Conservation (phyloP, 352 stramenopile species). For the Globisporangium carolinianum region DNA sequence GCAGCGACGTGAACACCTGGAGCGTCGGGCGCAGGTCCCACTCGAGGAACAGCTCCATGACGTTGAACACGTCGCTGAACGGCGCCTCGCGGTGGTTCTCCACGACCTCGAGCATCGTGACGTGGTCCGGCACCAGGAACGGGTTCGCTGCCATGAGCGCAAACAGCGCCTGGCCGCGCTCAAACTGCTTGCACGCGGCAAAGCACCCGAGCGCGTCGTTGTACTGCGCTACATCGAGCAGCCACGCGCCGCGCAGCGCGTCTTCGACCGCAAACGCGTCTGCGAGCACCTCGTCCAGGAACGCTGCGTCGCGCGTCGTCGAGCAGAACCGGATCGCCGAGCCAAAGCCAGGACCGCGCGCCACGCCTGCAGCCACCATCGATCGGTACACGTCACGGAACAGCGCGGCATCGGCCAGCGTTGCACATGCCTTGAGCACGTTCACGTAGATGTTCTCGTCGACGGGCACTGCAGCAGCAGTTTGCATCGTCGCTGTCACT, state of each 20-base stretch:
- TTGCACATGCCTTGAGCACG: slow-evolving; percentile 47
- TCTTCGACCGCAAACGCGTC: slow-evolving; percentile 46
- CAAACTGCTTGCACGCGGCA: slow-evolving; percentile 33
- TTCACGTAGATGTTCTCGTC: slow-evolving; percentile 84
- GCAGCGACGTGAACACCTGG: slow-evolving; percentile 70
- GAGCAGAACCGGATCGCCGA: slow-evolving; percentile 64
- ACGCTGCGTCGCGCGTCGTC: slow-evolving; percentile 28
- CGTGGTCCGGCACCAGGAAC: slow-evolving; percentile 44
- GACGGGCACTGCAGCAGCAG: slow-evolving; percentile 4
- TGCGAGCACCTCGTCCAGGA: slow-evolving; percentile 55
- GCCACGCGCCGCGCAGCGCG: slow-evolving; percentile 34
- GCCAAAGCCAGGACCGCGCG: slow-evolving; percentile 56
- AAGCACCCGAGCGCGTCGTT: slow-evolving; percentile 74
- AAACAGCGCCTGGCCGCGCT: slow-evolving; percentile 59
- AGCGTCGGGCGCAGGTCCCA: slow-evolving; percentile 45
- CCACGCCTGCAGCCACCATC: slow-evolving; percentile 42
- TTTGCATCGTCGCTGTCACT: too few species aligned
- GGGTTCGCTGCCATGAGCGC: slow-evolving; percentile 49
- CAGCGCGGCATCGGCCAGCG: slow-evolving; percentile 23
- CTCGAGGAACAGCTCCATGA: slow-evolving; percentile 71
- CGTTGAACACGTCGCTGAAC: slow-evolving; percentile 52
- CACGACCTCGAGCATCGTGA: slow-evolving; percentile 78
- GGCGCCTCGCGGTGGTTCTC: slow-evolving; percentile 55
- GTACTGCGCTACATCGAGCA: slow-evolving; percentile 61
- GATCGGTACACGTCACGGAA: slow-evolving; percentile 47